phyloP scores from a whole-genome alignment of 1,284 basidiomycete species.

The Xerocomus alliaceus region DNA sequence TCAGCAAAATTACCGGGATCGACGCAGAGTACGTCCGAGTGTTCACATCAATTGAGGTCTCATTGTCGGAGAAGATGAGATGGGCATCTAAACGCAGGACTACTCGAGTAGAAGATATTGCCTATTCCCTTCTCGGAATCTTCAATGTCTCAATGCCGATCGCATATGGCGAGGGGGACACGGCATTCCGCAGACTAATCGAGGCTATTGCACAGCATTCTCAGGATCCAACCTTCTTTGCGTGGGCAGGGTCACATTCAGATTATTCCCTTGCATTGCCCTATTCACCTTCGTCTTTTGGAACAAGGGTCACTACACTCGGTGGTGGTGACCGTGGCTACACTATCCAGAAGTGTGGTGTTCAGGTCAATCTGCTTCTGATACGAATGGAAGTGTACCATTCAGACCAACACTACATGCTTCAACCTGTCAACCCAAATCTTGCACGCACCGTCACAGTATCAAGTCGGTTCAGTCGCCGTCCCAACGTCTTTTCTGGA shows the following conservation, averaged over 20 bases:
- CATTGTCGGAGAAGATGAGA: slow-evolving; percentile 4
- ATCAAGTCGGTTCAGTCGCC: no score
- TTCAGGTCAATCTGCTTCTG: no score
- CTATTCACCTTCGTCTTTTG: slow-evolving; percentile 3
- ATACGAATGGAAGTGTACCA: no score
- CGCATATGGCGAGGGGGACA: slow-evolving; percentile 7
- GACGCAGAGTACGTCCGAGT: neutral
- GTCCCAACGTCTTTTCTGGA: no score
- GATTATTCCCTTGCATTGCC: slow-evolving; percentile 1
- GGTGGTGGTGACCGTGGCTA: no score
- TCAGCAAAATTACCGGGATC: slow-evolving; percentile 1
- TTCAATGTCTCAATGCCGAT: slow-evolving; percentile 8
- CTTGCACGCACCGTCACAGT: no score
- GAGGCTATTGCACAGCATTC: slow-evolving; percentile 9
- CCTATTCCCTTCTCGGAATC: slow-evolving; percentile 5
- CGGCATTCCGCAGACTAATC: slow-evolving; percentile 3
- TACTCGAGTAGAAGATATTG: slow-evolving; percentile 1
- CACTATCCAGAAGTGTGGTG: no score
- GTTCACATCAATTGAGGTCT: slow-evolving; percentile 1
- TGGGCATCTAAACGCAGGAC: slow-evolving; percentile 10
- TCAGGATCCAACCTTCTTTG: slow-evolving; percentile 5
- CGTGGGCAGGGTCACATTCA: slow-evolving; percentile 7
- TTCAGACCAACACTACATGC: no score
- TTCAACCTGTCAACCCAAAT: no score
- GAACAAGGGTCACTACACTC: no score